Conservation (phyloP, 208 protist genomes). For the Leishmania gerbilli region DNA sequence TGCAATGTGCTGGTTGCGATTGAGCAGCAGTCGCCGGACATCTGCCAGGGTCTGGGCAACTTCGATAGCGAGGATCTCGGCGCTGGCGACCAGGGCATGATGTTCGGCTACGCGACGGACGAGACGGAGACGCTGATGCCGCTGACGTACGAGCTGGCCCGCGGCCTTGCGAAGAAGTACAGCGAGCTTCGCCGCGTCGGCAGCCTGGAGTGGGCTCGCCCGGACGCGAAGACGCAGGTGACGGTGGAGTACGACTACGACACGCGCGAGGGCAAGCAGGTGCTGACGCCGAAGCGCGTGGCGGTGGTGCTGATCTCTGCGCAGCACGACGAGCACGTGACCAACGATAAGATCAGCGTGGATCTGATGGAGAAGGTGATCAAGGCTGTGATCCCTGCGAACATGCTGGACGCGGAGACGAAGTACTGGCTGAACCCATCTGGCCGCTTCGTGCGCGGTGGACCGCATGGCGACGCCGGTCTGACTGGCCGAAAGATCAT, state of each 20-base stretch:
- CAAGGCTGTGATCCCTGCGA: slow-evolving; percentile 93
- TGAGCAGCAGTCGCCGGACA: slow-evolving; percentile 99
- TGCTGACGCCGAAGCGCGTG: slow-evolving; percentile 94
- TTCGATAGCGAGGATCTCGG: slow-evolving; percentile 96
- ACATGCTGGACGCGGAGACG: slow-evolving; percentile 95
- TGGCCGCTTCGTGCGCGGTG: slow-evolving; percentile 99
- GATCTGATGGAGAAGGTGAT: slow-evolving; percentile 97
- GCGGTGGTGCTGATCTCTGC: slow-evolving; percentile 99
- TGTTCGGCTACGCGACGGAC: slow-evolving; percentile 99
- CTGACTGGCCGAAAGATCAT: slow-evolving; percentile 99
- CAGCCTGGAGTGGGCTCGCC: slow-evolving; percentile 94
- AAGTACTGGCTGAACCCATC: slow-evolving; percentile 99
- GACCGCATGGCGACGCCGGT: slow-evolving; percentile 99
- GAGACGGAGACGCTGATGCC: slow-evolving; percentile 99
- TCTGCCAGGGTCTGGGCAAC: slow-evolving; percentile 97
- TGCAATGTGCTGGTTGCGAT: slow-evolving; percentile 98
- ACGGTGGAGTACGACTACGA: slow-evolving; percentile 99
- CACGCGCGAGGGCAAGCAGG: slow-evolving; percentile 72
- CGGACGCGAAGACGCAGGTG: slow-evolving; percentile 99
- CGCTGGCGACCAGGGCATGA: slow-evolving; percentile 99
- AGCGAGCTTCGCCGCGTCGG: slow-evolving; percentile 96
- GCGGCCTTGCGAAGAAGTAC: slow-evolving; percentile 93
- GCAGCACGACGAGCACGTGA: slow-evolving; percentile 96
- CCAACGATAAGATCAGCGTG: slow-evolving; percentile 93
- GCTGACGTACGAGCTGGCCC: slow-evolving; percentile 96